Conservation (phyloP, 495 filamentous ascomycete genomes). For the Podospora bellae-mahoneyi region DNA sequence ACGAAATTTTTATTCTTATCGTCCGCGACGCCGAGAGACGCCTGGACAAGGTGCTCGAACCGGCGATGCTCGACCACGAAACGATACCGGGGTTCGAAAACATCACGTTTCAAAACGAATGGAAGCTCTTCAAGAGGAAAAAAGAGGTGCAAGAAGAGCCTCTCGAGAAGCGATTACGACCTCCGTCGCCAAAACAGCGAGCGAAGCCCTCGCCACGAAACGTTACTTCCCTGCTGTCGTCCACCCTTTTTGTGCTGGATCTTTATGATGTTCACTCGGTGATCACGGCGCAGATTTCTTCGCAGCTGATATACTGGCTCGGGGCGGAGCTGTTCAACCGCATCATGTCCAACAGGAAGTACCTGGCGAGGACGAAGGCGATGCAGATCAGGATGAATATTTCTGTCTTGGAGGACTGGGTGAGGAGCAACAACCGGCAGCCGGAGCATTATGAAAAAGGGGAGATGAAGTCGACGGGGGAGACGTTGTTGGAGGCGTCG, state of each 20-base stretch:
- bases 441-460: slow-evolving; percentile 96
- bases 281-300: slow-evolving; percentile 85
- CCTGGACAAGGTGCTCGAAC: slow-evolving; percentile 92
- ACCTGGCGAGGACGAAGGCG: slow-evolving; percentile 92
- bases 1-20: slow-evolving; percentile 98
- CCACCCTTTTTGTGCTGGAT: slow-evolving; percentile 94
- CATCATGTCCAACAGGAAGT: slow-evolving; percentile 92
- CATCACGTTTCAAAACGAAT: slow-evolving; percentile 94
- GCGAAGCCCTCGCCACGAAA: slow-evolving; percentile 91
- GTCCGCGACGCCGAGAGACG: slow-evolving; percentile 95
- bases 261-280: slow-evolving; percentile 98
- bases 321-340: slow-evolving; percentile 97
- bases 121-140: slow-evolving; percentile 92
- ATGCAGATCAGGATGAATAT: slow-evolving; percentile 99
- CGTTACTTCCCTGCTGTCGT: slow-evolving; percentile 94
- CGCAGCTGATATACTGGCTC: slow-evolving; percentile 95
- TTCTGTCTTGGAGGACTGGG: slow-evolving; percentile 94
- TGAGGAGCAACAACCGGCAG: slow-evolving; percentile 83
- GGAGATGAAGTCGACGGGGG: slow-evolving; percentile 79
- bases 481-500: slow-evolving; percentile 77
- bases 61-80: slow-evolving; percentile 94
- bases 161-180: slow-evolving; percentile 85
- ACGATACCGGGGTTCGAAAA: slow-evolving; percentile 97
- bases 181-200: slow-evolving; percentile 90
- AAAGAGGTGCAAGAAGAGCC: slow-evolving; percentile 82